These are phyloP conservation scores for Penicillium daleae DNA, from an alignment of 495 filamentous ascomycete species.

Conservation along the genomic window DNA sequence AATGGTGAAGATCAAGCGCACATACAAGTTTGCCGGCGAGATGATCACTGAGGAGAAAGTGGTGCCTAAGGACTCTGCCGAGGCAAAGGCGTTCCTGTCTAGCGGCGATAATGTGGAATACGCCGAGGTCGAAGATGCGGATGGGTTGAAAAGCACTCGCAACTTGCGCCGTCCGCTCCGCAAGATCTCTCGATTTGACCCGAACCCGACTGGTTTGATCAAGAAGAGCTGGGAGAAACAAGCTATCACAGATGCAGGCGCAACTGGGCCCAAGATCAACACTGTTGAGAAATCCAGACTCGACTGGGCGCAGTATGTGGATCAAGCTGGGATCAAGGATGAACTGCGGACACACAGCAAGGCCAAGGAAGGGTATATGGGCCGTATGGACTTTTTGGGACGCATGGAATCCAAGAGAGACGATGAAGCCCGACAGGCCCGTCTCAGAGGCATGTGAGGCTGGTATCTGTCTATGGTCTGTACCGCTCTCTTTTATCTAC, in stretches of 20 bases:
- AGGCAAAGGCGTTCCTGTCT: constrained; percentile 76
- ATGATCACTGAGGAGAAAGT: constrained; percentile 80
- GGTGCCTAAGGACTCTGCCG: constrained; percentile 77
- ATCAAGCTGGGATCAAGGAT: constrained; percentile 87
- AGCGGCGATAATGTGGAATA: constrained; percentile 50
- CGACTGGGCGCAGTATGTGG: constrained; percentile 95
- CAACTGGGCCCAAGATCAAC: constrained; percentile 82
- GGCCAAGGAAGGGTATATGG: constrained; percentile 80
- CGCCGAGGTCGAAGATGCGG: constrained; percentile 33
- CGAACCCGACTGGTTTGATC: constrained; percentile 55
- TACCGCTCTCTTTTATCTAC: background rate
- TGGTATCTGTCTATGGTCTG: constrained; percentile 1
- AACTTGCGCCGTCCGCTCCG: constrained; percentile 67
- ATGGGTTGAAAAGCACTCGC: constrained; percentile 18
- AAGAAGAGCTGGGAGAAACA: constrained; percentile 57
- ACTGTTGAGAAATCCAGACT: constrained; percentile 93
- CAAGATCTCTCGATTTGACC: constrained; percentile 82
- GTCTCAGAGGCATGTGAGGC: constrained; percentile 56
- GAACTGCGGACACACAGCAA: constrained; percentile 85
- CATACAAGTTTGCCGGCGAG: constrained; percentile 90
- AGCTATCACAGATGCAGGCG: constrained; percentile 33
- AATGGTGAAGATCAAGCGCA: constrained; percentile 81
- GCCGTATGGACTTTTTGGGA: constrained; percentile 86
- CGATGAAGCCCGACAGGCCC: constrained; percentile 68
- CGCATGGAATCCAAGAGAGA: constrained; percentile 78